Base-by-base conservation (phyloP, 75 land plant species). In the Larix kaempferi region DNA sequence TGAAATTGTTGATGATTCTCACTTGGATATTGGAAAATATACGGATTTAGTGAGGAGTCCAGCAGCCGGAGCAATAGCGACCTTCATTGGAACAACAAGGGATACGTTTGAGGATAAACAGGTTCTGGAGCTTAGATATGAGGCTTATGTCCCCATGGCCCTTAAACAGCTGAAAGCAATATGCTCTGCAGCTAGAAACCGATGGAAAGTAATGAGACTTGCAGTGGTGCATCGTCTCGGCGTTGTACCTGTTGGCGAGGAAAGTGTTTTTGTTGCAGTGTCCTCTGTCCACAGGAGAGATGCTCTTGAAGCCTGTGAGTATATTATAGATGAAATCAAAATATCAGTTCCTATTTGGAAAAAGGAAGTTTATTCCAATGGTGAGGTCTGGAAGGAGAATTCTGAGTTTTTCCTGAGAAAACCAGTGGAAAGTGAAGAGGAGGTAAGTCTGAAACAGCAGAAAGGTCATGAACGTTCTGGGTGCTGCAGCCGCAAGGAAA, bases 341-440 rank as follows among this genome's bases (percentile, higher is more conserved):
- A 90, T 94, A 21, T 86, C 90, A 19, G 99, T 96, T 61, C 94
- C 98, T 17, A 96, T 96, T 57, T 96, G 99, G 99, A 96, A 96
- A 86, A 96, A 94, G 82, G 99, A 96, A 80, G 90, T 96, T 22
- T 96, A 94, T 77, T 63, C 84, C 8, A 84, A 92, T 79, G 98
- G 99, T 14, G 94, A 94, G 84, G 90, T 90, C 22, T 96, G 99
- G 99, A 96, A 96, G 88, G 95, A 96, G 86, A 96, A 96, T 77
- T 75, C 83, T 15, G 99, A 94, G 84, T 94, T 96, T 63, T 55
- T 88, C 55, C 81, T 81, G 73, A 76, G 82, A 80, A 80, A 69
- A 57, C 22, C 29, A 11, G 76, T 71, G 60, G 7, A 78, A 64
- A 84, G 84, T 74, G 81, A 81, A 65, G 77, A 77, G 26, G 54